Evolutionary conservation across 2,329 filamentous ascomycete species (phyloP).

Genomic region (Aspergillus neotritici): DNA sequence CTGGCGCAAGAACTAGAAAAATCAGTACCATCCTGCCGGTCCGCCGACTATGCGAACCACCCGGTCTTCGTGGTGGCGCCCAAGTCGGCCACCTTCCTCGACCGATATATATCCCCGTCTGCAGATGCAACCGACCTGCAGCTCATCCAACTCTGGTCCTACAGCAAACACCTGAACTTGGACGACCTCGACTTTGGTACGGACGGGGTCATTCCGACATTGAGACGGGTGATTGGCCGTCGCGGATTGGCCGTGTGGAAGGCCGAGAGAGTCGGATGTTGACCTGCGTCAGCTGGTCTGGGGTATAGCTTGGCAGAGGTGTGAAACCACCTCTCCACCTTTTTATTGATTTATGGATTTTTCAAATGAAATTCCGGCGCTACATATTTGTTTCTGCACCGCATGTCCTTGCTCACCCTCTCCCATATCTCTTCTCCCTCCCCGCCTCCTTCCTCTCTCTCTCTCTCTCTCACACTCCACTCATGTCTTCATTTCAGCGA

Average conservation of each 20-base stretch:
- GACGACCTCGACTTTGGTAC: conserved; percentile 49
- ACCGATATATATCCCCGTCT: conserved; percentile 26
- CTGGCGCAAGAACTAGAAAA: conserved; percentile 36
- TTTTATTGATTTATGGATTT: not conserved
- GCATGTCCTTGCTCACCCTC: too few species aligned
- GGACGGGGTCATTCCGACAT: conserved; percentile 43
- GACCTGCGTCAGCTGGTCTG: conserved; percentile 1
- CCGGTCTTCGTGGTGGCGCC: conserved; percentile 43
- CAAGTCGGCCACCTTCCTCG: conserved; percentile 39
- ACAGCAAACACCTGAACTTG: conserved; percentile 44
- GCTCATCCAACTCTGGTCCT: conserved; percentile 40
- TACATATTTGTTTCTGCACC: too few species aligned
- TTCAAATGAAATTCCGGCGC: too few species aligned
- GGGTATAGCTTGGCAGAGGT: too few species aligned
- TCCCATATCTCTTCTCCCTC: too few species aligned
- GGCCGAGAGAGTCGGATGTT: conserved; percentile 31
- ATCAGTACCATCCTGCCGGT: conserved; percentile 28
- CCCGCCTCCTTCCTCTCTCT: too few species aligned
- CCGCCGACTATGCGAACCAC: conserved; percentile 6
- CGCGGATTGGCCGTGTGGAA: conserved; percentile 48
- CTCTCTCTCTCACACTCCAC: too few species aligned
- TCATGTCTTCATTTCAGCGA: too few species aligned
- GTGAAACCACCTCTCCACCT: not conserved
- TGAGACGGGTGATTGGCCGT: conserved; percentile 43
- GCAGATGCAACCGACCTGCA: conserved; percentile 21